These are phyloP conservation scores for Entamoeba histolytica DNA, from an alignment of 208 protist species.

Conservation along the genomic window DNA sequence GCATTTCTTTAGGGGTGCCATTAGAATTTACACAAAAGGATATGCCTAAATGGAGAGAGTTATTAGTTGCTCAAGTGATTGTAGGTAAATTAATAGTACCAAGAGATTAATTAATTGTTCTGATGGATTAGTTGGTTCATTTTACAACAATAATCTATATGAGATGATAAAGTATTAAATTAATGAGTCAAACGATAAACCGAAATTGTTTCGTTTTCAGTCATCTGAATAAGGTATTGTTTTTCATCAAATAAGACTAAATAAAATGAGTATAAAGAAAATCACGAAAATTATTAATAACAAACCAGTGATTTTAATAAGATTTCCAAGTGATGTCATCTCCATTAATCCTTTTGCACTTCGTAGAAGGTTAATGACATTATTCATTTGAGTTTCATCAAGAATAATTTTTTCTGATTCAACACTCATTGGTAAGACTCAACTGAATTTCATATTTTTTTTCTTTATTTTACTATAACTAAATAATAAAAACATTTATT, in stretches of 20 bases:
- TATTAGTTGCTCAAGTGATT: neutral
- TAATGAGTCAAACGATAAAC: no score
- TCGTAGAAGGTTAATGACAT: neutral
- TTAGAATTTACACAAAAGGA: neutral
- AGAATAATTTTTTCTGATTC: neutral
- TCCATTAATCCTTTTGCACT: neutral
- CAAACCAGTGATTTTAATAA: neutral
- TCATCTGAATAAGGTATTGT: no score
- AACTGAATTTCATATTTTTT: no score
- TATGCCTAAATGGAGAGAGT: neutral
- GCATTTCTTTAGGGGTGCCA: neutral
- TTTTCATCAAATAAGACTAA: no score
- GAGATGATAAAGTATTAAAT: no score
- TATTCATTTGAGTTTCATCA: neutral
- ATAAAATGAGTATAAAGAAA: no score
- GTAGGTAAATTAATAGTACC: neutral
- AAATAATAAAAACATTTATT: no score
- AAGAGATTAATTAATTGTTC: neutral
- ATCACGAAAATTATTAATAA: neutral
- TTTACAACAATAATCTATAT: no score
- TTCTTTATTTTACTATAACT: no score
- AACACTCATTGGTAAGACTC: neutral
- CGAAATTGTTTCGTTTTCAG: no score
- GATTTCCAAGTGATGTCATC: neutral
- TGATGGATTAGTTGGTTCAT: no score